Base-by-base conservation (phyloP, 805 yeast genomes). In the Wickerhamiella kurtzmanii region DNA sequence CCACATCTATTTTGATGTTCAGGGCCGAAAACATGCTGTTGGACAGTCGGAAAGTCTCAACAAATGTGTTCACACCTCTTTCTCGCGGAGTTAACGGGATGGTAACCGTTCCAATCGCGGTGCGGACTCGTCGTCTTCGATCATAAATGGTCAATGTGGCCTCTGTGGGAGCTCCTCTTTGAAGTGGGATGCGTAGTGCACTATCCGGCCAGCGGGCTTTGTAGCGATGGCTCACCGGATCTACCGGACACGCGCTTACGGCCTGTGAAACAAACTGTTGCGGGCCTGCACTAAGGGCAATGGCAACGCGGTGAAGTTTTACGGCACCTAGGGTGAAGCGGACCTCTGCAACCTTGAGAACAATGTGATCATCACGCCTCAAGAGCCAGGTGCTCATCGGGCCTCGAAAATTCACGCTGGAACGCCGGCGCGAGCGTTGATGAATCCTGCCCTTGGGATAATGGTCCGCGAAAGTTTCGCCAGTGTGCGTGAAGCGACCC, bases 261-360 rank as follows among this genome's bases (percentile, higher is more conserved):
- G 51, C 28, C 21, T 35, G 49, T 9, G 58, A 49, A 3, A 46
- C 41, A 48, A 44, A 57, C 18, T 48, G 56, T 46, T 53, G 55
- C 21, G 54, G 40, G 22, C 45, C 37, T 15, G 55, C 51, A 8
- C 50, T 37, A 40, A 54, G 42, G 25, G 51, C 48, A 5, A 56
- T 43, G 17, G 46, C 49, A 6, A 55, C 58, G 42, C 51, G 41
- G 28, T 55, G 54, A 9, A 57, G 52, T 16, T 51, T 41, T 16
- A 55, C 53, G 25, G 46, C 50, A 1, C 51, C 43, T 45, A 48
- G 55, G 11, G 60, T 57, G 50, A 57, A 52, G 8, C 60, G 47
- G 6, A 50, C 56, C 44, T 56, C 60, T 2, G n/a, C 18, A 15
- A 57, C 50, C 16, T 41, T 21, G 20, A 51, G 45, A n/a, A 15